Evolutionary conservation across 331 rosid species (phyloP).

Genomic region (Dryas integrifolia): DNA sequence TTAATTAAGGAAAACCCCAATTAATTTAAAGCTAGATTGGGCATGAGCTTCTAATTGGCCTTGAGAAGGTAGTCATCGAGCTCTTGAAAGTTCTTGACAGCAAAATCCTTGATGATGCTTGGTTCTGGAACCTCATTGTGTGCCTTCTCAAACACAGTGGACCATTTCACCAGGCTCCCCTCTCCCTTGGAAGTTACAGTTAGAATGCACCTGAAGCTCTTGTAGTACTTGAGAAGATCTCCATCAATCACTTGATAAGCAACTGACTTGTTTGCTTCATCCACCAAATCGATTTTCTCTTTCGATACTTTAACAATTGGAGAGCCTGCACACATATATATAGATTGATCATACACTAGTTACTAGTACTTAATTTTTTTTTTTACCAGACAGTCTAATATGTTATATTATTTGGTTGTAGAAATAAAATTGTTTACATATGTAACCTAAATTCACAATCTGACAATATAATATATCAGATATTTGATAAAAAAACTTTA

Average conservation of each 20-base stretch:
- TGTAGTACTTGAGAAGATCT: constrained; percentile 72
- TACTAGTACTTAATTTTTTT: no score
- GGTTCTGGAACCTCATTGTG: constrained; percentile 61
- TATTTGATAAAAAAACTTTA: background rate
- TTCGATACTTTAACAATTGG: constrained; percentile 50
- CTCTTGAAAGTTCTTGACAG: constrained; percentile 63
- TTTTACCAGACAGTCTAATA: no score
- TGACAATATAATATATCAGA: no score
- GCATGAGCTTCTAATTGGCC: background rate
- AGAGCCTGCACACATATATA: constrained; percentile 39
- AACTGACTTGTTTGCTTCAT: constrained; percentile 52
- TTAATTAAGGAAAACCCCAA: constrained; percentile 3
- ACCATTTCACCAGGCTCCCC: constrained; percentile 66
- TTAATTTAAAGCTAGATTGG: no score
- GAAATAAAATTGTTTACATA: no score
- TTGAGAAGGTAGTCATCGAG: constrained; percentile 53
- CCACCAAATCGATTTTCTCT: constrained; percentile 58
- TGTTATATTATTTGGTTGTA: no score
- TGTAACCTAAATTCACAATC: no score
- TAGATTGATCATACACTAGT: no score
- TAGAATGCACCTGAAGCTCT: constrained; percentile 51
- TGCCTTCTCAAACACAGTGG: constrained; percentile 57
- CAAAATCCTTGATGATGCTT: constrained; percentile 61
- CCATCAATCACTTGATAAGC: constrained; percentile 62
- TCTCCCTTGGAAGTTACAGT: constrained; percentile 44